These are phyloP conservation scores for Alisma plantagoaquatica DNA, from an alignment of 106 monocot genomes.

Conservation along the genomic window DNA sequence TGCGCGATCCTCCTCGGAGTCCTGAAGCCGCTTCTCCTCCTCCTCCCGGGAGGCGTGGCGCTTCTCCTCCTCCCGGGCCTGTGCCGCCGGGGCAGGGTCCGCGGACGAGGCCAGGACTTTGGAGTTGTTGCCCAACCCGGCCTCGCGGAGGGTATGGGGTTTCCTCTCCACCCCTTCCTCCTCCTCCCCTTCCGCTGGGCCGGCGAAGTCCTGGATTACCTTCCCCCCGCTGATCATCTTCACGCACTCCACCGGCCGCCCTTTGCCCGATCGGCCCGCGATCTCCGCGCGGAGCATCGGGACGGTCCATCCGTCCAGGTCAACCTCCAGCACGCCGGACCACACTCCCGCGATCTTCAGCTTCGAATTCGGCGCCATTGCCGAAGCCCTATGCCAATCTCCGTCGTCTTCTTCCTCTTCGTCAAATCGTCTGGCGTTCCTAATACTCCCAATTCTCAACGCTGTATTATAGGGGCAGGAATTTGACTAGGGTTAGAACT, in stretches of 20 bases:
- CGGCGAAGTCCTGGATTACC: slow-evolving; percentile 41
- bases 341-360: slow-evolving; percentile 64
- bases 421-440: too few relatives aligned
- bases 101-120: slow-evolving; percentile 57
- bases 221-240: slow-evolving; percentile 76
- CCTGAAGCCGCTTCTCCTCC: too few relatives aligned
- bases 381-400: too few relatives aligned
- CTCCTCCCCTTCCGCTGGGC: neutral
- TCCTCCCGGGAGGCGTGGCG: slow-evolving; percentile 12
- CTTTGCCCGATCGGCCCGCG: slow-evolving; percentile 17
- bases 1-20: slow-evolving; percentile 44
- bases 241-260: slow-evolving; percentile 27
- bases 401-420: too few relatives aligned
- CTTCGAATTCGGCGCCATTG: slow-evolving; percentile 7
- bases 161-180: neutral
- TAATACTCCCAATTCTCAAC: too few relatives aligned
- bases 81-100: slow-evolving; percentile 22
- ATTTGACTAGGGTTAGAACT: too few relatives aligned
- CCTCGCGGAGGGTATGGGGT: slow-evolving; percentile 16
- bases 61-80: slow-evolving; percentile 16
- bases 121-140: slow-evolving; percentile 62
- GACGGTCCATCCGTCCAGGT: slow-evolving; percentile 55
- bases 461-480: too few relatives aligned
- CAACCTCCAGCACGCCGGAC: slow-evolving; percentile 58
- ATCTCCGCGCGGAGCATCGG: slow-evolving; percentile 70